phyloP scores from a whole-genome alignment of 2,329 filamentous ascomycete species.

The Aspergillus fructus region DNA sequence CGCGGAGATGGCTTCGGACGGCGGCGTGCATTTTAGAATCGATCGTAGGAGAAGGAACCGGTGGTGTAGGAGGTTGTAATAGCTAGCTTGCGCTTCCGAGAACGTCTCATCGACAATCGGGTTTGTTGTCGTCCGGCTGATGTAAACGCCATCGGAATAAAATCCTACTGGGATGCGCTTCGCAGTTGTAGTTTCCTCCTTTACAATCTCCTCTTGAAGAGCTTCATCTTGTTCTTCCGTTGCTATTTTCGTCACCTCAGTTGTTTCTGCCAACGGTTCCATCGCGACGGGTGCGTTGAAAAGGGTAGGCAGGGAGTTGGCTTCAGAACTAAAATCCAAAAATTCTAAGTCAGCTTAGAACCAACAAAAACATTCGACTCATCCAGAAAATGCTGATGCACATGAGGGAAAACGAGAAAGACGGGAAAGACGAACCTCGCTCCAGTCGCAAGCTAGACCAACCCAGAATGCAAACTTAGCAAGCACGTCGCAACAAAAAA shows the following conservation, averaged over 20 bases:
- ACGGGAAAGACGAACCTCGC: slow-evolving; percentile 7
- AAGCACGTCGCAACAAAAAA: slow-evolving; percentile 4
- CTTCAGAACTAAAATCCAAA: slow-evolving; percentile 63
- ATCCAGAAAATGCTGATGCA: neutral
- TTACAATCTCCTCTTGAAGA: neutral
- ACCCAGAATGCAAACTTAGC: slow-evolving; percentile 10
- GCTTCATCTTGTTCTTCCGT: slow-evolving; percentile 11
- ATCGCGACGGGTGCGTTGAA: slow-evolving; percentile 60
- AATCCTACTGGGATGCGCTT: slow-evolving; percentile 60
- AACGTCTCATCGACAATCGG: slow-evolving; percentile 28
- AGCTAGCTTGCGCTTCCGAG: slow-evolving; percentile 60
- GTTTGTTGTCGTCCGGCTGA: slow-evolving; percentile 46
- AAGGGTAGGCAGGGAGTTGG: slow-evolving; percentile 69
- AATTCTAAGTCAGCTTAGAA: slow-evolving; percentile 7
- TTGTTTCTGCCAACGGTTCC: slow-evolving; percentile 6
- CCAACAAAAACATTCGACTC: neutral
- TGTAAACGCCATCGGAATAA: slow-evolving; percentile 78
- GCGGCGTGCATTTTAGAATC: slow-evolving; percentile 58
- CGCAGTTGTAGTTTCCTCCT: neutral
- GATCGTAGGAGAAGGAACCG: slow-evolving; percentile 67
- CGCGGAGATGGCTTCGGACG: slow-evolving; percentile 51
- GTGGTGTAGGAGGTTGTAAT: slow-evolving; percentile 64
- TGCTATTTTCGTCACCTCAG: slow-evolving; percentile 26
- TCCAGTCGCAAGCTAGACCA: slow-evolving; percentile 15
- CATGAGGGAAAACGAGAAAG: neutral